Conservation (phyloP, 441 rosid species). For the Corymbia calophylla region DNA sequence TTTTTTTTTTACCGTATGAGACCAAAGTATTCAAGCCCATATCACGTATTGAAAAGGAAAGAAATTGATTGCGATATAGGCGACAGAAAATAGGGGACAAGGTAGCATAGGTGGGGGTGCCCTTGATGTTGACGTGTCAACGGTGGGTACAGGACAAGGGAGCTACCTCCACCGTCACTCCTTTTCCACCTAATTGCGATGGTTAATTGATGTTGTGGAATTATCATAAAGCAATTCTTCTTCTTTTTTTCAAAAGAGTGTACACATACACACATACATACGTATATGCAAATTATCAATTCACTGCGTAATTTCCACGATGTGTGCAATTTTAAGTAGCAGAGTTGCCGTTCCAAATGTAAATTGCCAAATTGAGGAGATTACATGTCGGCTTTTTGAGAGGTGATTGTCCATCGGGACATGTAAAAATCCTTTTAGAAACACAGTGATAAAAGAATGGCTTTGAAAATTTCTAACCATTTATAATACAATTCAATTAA, state of each 20-base stretch:
- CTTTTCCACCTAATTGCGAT: not conserved
- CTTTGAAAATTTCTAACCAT: not conserved
- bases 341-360: not conserved
- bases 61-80: not conserved
- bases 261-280: not conserved
- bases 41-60: not conserved
- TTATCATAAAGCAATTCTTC: not conserved
- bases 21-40: not conserved
- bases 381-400: too few species aligned
- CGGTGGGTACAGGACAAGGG: constrained; percentile 3
- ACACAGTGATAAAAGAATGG: not conserved
- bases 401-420: not conserved
- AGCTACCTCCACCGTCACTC: constrained; percentile 10
- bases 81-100: not conserved
- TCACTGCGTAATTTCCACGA: not conserved
- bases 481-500: not conserved
- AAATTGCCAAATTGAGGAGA: not conserved
- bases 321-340: not conserved
- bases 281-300: not conserved
- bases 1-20: not conserved
- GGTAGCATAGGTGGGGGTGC: not conserved
- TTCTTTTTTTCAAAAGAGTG: too few species aligned
- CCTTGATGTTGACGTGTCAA: constrained; percentile 36
- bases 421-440: not conserved
- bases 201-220: not conserved